phyloP scores from a whole-genome alignment of 441 rosid species.

The Gossypium davidsonii region DNA sequence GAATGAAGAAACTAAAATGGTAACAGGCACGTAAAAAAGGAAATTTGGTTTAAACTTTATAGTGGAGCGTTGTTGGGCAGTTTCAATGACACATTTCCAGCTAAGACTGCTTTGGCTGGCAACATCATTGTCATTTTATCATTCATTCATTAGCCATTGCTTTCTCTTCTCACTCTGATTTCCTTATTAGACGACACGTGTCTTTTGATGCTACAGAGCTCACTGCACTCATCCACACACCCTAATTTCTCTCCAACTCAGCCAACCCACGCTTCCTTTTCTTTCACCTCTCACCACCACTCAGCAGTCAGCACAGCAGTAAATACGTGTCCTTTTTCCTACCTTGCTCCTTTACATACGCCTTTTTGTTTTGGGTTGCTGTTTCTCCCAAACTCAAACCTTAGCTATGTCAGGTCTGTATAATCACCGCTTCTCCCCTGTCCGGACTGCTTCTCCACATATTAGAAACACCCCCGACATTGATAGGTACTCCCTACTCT shows the following conservation, averaged over 20 bases:
- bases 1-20: neutral
- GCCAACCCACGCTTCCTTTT: neutral
- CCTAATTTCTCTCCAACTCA: neutral
- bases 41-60: neutral
- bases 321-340: neutral
- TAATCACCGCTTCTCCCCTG: constrained; percentile 88
- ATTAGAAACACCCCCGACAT: constrained; percentile 80
- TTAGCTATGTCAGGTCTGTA: constrained; percentile 81
- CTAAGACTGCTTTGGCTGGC: neutral
- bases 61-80: neutral
- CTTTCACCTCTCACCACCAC: neutral
- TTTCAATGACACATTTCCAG: neutral
- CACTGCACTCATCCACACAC: neutral
- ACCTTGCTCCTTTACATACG: neutral
- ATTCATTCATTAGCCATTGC: neutral
- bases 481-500: constrained; percentile 48
- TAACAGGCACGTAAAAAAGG: neutral
- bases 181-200: neutral
- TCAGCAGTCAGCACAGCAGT: neutral
- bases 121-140: constrained; percentile 5
- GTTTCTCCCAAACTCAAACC: neutral
- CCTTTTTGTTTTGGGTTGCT: neutral
- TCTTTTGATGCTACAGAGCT: neutral
- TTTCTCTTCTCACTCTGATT: neutral
- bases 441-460: constrained; percentile 93